Percentiles rank a stretch among this genome's conserved stretches.
These are phyloP conservation scores for Aspergillus sp. DNA, from an alignment of 2,329 filamentous ascomycete species.

Conservation along the genomic window DNA sequence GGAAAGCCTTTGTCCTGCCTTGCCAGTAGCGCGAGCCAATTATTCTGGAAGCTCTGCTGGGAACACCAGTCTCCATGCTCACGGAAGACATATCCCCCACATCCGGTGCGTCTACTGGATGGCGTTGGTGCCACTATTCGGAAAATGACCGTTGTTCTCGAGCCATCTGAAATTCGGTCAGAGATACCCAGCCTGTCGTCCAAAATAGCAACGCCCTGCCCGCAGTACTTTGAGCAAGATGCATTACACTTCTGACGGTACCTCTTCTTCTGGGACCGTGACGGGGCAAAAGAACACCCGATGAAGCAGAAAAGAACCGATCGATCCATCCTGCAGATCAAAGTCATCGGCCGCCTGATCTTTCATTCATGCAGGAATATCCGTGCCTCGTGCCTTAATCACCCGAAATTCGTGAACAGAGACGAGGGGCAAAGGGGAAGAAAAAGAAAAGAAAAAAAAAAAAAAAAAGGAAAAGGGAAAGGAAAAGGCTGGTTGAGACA, in stretches of 20 bases:
- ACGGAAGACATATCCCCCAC: constrained; percentile 15
- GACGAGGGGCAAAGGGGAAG: background rate
- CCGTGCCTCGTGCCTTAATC: constrained; percentile 26
- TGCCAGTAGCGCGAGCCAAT: constrained; percentile 13
- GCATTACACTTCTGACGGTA: constrained; percentile 18
- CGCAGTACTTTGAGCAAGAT: constrained; percentile 11
- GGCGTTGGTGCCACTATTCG: constrained; percentile 14
- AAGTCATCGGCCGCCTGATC: constrained; percentile 31
- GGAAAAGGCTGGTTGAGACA: constrained; percentile 9
- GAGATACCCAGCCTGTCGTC: constrained; percentile 1
- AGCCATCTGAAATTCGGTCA: constrained; percentile 7
- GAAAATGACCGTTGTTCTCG: constrained; percentile 14
- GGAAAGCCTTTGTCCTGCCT: constrained; percentile 18
- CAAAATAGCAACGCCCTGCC: constrained; percentile 6
- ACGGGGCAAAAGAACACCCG: constrained; percentile 22
- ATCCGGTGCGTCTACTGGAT: constrained; percentile 6
- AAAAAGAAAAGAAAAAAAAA: background rate
- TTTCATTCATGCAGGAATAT: constrained; percentile 25
- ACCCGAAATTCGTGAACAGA: constrained; percentile 4
- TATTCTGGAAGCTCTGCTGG: constrained; percentile 25
- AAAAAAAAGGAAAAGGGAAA: background rate
- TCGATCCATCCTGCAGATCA: constrained; percentile 18
- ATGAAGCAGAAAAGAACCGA: constrained; percentile 12
- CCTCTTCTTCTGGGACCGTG: constrained; percentile 27
- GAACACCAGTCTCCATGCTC: constrained; percentile 5